Evolutionary conservation across 2,329 filamentous ascomycete genomes (phyloP).

Genomic region (Drechslera avenae): DNA sequence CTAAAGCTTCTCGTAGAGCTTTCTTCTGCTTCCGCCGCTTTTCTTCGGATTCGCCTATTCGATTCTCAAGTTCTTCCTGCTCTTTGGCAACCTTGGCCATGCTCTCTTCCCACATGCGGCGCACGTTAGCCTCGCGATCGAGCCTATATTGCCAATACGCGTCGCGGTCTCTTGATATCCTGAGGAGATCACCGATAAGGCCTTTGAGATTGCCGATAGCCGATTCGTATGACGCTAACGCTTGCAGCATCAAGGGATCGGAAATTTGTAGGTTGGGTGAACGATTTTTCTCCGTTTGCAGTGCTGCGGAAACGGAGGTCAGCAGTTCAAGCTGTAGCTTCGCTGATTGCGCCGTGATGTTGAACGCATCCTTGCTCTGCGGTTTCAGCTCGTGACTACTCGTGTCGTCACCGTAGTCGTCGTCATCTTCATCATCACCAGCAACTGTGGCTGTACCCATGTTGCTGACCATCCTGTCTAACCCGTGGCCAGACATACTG

Average conservation of each 20-base stretch:
- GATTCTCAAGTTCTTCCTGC: constrained; percentile 87
- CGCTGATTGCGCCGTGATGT: constrained; percentile 94
- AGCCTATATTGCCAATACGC: constrained; percentile 96
- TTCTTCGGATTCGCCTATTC: constrained; percentile 85
- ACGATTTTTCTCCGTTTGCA: constrained; percentile 71
- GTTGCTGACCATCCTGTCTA: constrained; percentile 56
- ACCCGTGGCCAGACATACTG: constrained; percentile 61
- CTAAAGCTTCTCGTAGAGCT: constrained; percentile 83
- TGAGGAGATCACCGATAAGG: constrained; percentile 82
- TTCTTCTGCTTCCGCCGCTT: constrained; percentile 90
- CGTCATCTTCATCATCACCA: constrained; percentile 65
- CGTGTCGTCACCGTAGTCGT: constrained; percentile 79
- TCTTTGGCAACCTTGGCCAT: constrained; percentile 94
- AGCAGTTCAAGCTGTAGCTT: constrained; percentile 91
- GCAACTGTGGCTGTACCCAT: constrained; percentile 59
- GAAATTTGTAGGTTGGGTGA: constrained; percentile 75
- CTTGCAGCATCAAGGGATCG: constrained; percentile 76
- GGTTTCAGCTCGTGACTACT: constrained; percentile 76
- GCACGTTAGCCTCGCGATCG: constrained; percentile 87
- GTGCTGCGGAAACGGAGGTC: constrained; percentile 79
- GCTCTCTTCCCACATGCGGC: constrained; percentile 97
- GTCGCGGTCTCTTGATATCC: constrained; percentile 92
- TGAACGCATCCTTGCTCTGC: constrained; percentile 88
- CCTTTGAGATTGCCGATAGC: constrained; percentile 86
- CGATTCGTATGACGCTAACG: constrained; percentile 82